Base-by-base conservation (phyloP, 441 rosid genomes). In the Macaranga tanarius region DNA sequence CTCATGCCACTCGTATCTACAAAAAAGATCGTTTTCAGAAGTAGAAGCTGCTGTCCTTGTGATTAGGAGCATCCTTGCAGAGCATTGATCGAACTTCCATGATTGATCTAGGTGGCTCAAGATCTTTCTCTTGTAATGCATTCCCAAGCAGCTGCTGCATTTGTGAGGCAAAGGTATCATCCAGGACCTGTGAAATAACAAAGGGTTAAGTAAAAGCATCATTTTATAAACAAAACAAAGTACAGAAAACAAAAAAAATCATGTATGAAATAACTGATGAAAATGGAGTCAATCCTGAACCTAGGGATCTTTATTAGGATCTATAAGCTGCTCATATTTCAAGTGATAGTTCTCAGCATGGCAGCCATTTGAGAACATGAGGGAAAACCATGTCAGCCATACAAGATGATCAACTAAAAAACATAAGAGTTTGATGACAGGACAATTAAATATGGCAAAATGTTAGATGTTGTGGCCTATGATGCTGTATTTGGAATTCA, bases 1-100 rank as follows among this genome's bases (percentile, higher is more conserved):
- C 22, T 52, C 19, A 8, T 10, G 12, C 34, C 38, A 52, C 51
- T 62, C 45, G 20, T 31, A 65, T 57, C 74, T 68, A 3, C 62
- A 51, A 44, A 69, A 9, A 6, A 4, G 52, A 59, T 22, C 20
- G 13, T 50, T 45, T 75, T 76, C 73, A 81, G 62, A 78, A 85
- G 65, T 81, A 81, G 72, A 73, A 79, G 79, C 82, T 71, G 22
- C 78, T 88, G 67, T 84, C 88, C 81, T 82, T 67, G 64, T 82
- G 81, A 70, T 84, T 83, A 34, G 83, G 83, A 55, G 87, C 89
- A 78, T 92, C 97, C 81, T 88, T 81, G 75, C 95, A 89, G 7
- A 94, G 91, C 87, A 94, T 89, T 0, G 97, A 92, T 7, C 95
- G 83, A 13, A 90, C 90, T 80, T 94, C 99, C 88, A 86, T 86